Evolutionary conservation across 495 filamentous ascomycete species (phyloP).

Genomic region (Massariosphaeria phaeospora): DNA sequence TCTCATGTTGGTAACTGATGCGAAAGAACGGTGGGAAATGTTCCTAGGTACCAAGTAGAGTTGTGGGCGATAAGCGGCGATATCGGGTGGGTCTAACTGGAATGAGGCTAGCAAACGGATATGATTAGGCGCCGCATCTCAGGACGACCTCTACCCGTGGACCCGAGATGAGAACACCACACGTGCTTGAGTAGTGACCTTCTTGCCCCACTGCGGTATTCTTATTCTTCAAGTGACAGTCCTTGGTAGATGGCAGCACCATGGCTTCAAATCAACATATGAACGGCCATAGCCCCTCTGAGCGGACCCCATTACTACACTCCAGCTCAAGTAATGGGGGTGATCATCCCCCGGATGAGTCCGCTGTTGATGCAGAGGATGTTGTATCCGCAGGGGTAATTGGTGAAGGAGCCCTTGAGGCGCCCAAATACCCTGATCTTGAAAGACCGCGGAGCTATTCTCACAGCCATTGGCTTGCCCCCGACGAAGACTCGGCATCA

Average conservation of each 20-base stretch:
- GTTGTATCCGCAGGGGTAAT: neutral
- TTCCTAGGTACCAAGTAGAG: too few relatives aligned
- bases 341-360: neutral
- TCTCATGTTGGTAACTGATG: slow-evolving; percentile 36
- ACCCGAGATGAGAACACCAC: neutral
- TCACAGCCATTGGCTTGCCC: slow-evolving; percentile 29
- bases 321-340: neutral
- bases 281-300: slow-evolving; percentile 6
- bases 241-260: neutral
- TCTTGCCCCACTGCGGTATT: too few relatives aligned
- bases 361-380: slow-evolving; percentile 16
- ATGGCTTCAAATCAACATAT: neutral
- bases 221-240: too few relatives aligned
- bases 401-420: slow-evolving; percentile 11
- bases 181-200: too few relatives aligned
- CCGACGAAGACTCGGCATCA: slow-evolving; percentile 21
- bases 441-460: slow-evolving; percentile 14
- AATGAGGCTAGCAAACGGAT: too few relatives aligned
- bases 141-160: too few relatives aligned
- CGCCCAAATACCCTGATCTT: neutral
- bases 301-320: slow-evolving; percentile 24
- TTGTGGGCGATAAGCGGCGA: too few relatives aligned
- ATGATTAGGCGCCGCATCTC: too few relatives aligned
- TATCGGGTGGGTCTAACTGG: too few relatives aligned
- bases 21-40: too few relatives aligned